Conservation (phyloP, 805 yeast species). For the Metschnikowia cerradonensis region DNA sequence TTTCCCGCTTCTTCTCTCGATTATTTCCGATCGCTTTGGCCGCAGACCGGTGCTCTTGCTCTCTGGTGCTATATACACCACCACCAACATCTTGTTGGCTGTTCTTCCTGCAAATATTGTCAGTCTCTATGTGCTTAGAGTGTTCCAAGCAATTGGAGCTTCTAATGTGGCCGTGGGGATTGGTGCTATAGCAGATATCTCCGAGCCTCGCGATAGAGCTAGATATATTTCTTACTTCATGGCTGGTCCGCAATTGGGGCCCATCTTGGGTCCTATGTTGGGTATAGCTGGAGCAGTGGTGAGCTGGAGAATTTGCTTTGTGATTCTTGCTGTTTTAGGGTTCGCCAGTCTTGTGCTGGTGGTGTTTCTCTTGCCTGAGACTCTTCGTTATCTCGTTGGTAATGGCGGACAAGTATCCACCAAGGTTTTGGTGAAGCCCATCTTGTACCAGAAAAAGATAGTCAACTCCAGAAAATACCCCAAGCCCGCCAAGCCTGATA, state of each 20-base stretch:
- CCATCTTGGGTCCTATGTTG: conserved; percentile 34
- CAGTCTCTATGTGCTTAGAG: conserved; percentile 27
- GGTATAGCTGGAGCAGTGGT: conserved; percentile 25
- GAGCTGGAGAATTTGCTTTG: conserved; percentile 35
- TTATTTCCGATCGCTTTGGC: conserved; percentile 53
- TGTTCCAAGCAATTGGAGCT: conserved; percentile 36
- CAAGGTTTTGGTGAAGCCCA: conserved; percentile 26
- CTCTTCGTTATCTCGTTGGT: conserved; percentile 37
- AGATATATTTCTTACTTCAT: conserved; percentile 31
- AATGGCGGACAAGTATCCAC: conserved; percentile 23
- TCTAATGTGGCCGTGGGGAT: conserved; percentile 36
- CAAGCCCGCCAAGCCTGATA: conserved; percentile 40
- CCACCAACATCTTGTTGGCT: conserved; percentile 29
- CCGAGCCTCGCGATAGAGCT: conserved; percentile 29
- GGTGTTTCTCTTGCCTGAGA: conserved; percentile 36
- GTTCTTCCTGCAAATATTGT: conserved; percentile 28
- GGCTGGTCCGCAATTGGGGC: conserved; percentile 40
- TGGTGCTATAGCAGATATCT: conserved; percentile 33
- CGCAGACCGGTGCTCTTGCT: conserved; percentile 27
- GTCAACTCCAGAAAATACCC: conserved; percentile 30
- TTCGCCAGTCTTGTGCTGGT: conserved; percentile 21
- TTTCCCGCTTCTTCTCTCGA: conserved; percentile 55
- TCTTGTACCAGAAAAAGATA: conserved; percentile 21
- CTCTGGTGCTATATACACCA: conserved; percentile 24
- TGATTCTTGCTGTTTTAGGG: conserved; percentile 28